phyloP scores from a whole-genome alignment of 257 asterid species.

The Anisodus acutangulus region DNA sequence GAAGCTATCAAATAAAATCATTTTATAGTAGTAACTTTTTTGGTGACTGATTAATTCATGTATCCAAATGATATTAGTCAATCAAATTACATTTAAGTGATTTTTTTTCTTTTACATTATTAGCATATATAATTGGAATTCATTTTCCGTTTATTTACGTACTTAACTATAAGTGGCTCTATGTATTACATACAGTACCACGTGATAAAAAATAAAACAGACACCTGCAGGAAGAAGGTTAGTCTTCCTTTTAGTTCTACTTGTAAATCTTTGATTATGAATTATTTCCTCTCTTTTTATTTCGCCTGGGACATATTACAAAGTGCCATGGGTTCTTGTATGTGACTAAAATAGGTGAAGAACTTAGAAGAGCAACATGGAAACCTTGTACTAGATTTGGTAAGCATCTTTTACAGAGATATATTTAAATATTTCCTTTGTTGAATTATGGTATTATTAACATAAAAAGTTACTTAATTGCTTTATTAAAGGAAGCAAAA shows the following conservation, averaged over 20 bases:
- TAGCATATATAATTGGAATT: not conserved
- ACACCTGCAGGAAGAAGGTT: constrained; percentile 48
- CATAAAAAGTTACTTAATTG: not conserved
- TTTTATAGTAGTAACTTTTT: too few relatives aligned
- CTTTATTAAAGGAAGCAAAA: constrained; percentile 37
- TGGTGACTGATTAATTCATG: not conserved
- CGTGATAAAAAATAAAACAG: constrained; percentile 46
- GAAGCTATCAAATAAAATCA: not conserved
- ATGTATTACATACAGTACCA: constrained; percentile 40
- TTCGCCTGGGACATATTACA: not conserved
- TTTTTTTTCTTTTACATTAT: not conserved
- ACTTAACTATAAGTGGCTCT: not conserved
- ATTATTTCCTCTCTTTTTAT: not conserved
- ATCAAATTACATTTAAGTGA: not conserved
- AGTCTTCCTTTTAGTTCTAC: constrained; percentile 15
- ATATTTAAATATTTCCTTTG: not conserved
- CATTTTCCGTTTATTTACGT: not conserved
- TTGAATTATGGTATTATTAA: not conserved
- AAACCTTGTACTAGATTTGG: constrained; percentile 42
- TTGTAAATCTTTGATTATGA: not conserved
- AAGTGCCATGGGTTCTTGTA: not conserved
- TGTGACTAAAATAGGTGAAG: constrained; percentile 36
- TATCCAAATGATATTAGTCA: not conserved
- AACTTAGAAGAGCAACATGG: constrained; percentile 49
- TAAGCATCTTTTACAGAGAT: constrained; percentile 17